Conservation (phyloP, 2,329 filamentous ascomycete genomes). For the Beauveria sp. region DNA sequence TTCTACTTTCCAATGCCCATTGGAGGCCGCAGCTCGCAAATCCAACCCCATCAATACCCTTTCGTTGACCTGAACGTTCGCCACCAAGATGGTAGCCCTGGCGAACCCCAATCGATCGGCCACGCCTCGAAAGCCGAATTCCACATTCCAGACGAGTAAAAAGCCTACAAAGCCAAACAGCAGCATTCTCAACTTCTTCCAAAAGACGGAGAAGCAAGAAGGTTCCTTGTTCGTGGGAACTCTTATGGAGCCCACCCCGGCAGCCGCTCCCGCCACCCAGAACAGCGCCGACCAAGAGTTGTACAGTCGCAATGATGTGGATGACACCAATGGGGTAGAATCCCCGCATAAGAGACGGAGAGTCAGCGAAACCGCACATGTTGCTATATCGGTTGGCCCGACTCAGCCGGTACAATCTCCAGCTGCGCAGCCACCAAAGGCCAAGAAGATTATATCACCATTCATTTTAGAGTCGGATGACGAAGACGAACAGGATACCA, state of each 20-base stretch:
- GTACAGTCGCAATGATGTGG: slow-evolving; percentile 21
- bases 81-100: slow-evolving; percentile 25
- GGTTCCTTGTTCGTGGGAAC: slow-evolving; percentile 48
- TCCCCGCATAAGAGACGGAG: slow-evolving; percentile 24
- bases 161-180: slow-evolving; percentile 42
- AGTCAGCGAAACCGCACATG: slow-evolving; percentile 18
- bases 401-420: not conserved
- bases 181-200: slow-evolving; percentile 69
- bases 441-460: slow-evolving; percentile 32
- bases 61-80: not conserved
- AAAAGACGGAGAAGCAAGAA: slow-evolving; percentile 56
- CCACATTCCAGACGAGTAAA: slow-evolving; percentile 20
- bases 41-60: not conserved
- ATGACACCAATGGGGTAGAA: slow-evolving; percentile 27
- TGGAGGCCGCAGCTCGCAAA: not conserved
- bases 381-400: slow-evolving; percentile 14
- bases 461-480: slow-evolving; percentile 66
- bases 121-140: slow-evolving; percentile 25
- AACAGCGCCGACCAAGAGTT: slow-evolving; percentile 15
- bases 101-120: slow-evolving; percentile 24
- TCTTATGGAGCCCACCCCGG: slow-evolving; percentile 12
- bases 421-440: slow-evolving; percentile 10
- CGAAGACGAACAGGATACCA: slow-evolving; percentile 27
- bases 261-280: slow-evolving; percentile 12
- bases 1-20: not conserved